phyloP scores from a whole-genome alignment of 441 rosid species.

The Corymbia calophylla region DNA sequence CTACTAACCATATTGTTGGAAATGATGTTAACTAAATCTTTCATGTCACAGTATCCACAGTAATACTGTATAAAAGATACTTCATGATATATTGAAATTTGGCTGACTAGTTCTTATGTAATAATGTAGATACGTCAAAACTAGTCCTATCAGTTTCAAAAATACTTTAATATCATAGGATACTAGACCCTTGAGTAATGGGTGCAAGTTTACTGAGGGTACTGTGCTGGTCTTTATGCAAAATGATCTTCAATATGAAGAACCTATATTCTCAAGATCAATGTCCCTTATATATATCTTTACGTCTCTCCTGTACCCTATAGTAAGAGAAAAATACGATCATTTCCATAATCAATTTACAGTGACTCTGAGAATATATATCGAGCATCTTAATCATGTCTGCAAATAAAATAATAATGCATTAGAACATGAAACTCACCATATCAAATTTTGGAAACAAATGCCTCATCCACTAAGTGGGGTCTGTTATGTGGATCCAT shows the following conservation, averaged over 20 bases:
- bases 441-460: neutral
- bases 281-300: neutral
- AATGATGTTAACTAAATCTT: too few species aligned
- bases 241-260: neutral
- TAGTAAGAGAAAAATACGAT: neutral
- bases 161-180: neutral
- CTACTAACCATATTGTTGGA: too few species aligned
- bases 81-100: too few species aligned
- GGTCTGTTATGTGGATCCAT: neutral
- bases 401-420: neutral
- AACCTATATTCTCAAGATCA: neutral
- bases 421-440: neutral
- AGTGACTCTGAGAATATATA: neutral
- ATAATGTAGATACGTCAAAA: neutral
- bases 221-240: neutral
- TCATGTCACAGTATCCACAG: too few species aligned
- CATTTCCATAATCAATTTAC: neutral
- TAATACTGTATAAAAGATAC: too few species aligned
- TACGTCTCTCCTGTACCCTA: neutral
- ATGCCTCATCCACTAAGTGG: neutral
- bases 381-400: neutral
- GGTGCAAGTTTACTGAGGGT: neutral
- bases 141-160: neutral
- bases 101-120: too few species aligned
- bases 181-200: neutral